Conservation (phyloP, 108 stramenopile species). For the Mediolabrus comicus region DNA sequence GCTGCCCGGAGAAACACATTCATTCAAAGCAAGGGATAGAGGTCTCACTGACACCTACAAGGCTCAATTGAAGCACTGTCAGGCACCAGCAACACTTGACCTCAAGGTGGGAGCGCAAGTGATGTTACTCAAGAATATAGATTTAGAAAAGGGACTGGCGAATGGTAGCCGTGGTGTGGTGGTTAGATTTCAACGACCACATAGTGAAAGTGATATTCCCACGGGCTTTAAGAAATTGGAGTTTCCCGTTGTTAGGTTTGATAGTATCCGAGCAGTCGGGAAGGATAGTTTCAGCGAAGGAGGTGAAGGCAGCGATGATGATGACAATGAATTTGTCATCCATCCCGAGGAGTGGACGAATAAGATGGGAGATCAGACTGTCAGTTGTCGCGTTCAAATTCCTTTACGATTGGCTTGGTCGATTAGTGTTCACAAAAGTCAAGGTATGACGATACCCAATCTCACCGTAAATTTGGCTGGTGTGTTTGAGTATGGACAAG, state of each 20-base stretch:
- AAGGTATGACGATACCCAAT: constrained; percentile 74
- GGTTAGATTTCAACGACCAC: constrained; percentile 49
- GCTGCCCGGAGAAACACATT: constrained; percentile 42
- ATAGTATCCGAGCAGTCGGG: constrained; percentile 18
- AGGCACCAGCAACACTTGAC: constrained; percentile 50
- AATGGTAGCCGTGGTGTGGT: constrained; percentile 93
- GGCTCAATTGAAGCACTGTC: constrained; percentile 56
- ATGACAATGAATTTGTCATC: constrained; percentile 34
- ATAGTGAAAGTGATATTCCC: constrained; percentile 38
- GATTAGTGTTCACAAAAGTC: constrained; percentile 79
- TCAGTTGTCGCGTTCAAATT: constrained; percentile 51
- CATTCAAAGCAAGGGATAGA: constrained; percentile 58
- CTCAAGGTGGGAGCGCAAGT: constrained; percentile 81
- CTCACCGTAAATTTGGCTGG: constrained; percentile 75
- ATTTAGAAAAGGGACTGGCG: constrained; percentile 54
- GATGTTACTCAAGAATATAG: constrained; percentile 84
- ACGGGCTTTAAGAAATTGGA: constrained; percentile 44
- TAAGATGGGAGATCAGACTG: constrained; percentile 40
- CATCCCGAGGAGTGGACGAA: constrained; percentile 44
- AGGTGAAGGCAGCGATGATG: constrained; percentile 9
- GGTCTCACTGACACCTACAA: constrained; percentile 26
- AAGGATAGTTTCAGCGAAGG: neutral
- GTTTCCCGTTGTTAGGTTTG: constrained; percentile 48
- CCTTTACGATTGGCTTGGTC: constrained; percentile 78
- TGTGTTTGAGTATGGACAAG: constrained; percentile 90